Evolutionary conservation across 805 yeast species (phyloP).

Genomic region (Myxozyma sirexii): DNA sequence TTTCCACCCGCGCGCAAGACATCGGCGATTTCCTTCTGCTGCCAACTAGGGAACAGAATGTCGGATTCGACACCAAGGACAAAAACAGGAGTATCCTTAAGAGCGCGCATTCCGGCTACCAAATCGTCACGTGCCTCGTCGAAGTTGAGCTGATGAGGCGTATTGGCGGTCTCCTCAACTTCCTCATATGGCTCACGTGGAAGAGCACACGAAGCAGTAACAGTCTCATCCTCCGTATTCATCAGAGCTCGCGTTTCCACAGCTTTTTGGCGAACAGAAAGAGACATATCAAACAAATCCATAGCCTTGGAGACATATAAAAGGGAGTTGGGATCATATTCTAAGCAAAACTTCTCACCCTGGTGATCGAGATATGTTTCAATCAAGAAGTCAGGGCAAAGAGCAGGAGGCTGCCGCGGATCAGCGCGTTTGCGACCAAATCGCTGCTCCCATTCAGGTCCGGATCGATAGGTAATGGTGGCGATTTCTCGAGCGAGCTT

Average conservation of each 20-base stretch:
- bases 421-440: slow-evolving; percentile 88
- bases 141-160: slow-evolving; percentile 23
- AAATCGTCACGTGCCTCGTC: slow-evolving; percentile 52
- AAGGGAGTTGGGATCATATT: slow-evolving; percentile 88
- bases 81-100: slow-evolving; percentile 66
- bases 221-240: not conserved
- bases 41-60: slow-evolving; percentile 91
- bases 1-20: slow-evolving; percentile 50
- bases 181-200: slow-evolving; percentile 30
- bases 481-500: slow-evolving; percentile 92
- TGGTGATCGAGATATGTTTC: slow-evolving; percentile 94
- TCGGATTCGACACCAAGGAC: slow-evolving; percentile 94
- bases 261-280: slow-evolving; percentile 24
- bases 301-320: slow-evolving; percentile 88
- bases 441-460: slow-evolving; percentile 95
- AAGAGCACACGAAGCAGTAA: slow-evolving; percentile 16
- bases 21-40: slow-evolving; percentile 77
- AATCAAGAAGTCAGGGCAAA: slow-evolving; percentile 90
- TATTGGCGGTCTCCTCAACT: slow-evolving; percentile 42
- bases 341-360: slow-evolving; percentile 88
- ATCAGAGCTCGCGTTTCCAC: slow-evolving; percentile 13
- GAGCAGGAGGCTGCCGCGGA: slow-evolving; percentile 74
- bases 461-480: slow-evolving; percentile 89
- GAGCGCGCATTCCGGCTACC: slow-evolving; percentile 60
- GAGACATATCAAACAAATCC: slow-evolving; percentile 79